These are phyloP conservation scores for Pseudogymnoascus sp. DNA, from an alignment of 2,329 filamentous ascomycete species.

Conservation along the genomic window DNA sequence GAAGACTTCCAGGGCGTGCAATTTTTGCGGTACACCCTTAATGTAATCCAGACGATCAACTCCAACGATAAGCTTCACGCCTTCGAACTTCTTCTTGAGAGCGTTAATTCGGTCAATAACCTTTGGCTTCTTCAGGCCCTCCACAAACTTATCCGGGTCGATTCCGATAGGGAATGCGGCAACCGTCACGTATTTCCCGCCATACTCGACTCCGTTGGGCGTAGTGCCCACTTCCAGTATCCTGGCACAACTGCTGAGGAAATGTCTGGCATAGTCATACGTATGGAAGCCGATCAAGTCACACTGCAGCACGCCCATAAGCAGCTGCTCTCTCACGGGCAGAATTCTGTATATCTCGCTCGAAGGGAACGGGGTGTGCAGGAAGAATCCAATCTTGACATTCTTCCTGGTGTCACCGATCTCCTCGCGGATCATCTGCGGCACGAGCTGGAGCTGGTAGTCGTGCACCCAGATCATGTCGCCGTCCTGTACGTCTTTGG, in stretches of 20 bases:
- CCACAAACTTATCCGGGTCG: constrained; percentile 91
- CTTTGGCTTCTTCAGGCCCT: constrained; percentile 76
- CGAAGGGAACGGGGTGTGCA: constrained; percentile 94
- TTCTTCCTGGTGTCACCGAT: constrained; percentile 77
- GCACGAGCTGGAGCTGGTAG: constrained; percentile 95
- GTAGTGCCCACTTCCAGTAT: constrained; percentile 73
- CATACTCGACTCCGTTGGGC: constrained; percentile 87
- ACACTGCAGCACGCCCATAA: constrained; percentile 83
- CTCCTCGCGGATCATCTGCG: constrained; percentile 89
- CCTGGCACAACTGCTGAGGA: constrained; percentile 91
- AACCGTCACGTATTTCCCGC: constrained; percentile 81
- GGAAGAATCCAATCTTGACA: constrained; percentile 95
- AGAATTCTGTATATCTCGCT: constrained; percentile 96
- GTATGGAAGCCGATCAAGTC: constrained; percentile 97
- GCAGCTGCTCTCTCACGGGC: constrained; percentile 81
- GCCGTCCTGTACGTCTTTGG: constrained; percentile 81
- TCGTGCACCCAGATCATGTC: constrained; percentile 98
- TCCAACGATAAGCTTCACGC: constrained; percentile 92
- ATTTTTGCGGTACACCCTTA: constrained; percentile 95
- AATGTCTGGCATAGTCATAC: constrained; percentile 97
- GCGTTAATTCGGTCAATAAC: constrained; percentile 83
- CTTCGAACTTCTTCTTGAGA: constrained; percentile 84
- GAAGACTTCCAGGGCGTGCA: constrained; percentile 95
- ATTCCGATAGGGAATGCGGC: constrained; percentile 98
- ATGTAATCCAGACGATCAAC: constrained; percentile 98